phyloP scores from a whole-genome alignment of 1,139 yeast species.

The Debaryomycetaceae sp. region DNA sequence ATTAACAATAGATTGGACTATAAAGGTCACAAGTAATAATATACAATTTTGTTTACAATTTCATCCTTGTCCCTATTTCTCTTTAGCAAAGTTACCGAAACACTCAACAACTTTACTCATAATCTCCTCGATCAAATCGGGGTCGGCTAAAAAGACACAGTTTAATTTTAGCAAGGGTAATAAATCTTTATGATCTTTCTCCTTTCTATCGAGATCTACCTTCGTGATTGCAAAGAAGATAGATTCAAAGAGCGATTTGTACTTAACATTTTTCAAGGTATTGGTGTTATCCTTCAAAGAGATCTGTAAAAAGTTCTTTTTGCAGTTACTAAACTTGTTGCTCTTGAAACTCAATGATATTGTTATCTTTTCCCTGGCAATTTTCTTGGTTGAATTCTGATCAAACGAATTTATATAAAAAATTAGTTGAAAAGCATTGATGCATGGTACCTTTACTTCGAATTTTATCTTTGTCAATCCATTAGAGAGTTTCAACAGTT shows the following conservation, averaged over 20 bases:
- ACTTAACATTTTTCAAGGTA: constrained; percentile 32
- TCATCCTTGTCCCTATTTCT: background rate
- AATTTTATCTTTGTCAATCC: constrained; percentile 31
- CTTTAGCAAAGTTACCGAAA: constrained; percentile 9
- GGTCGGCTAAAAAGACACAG: constrained; percentile 37
- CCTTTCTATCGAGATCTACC: constrained; percentile 14
- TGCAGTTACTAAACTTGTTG: constrained; percentile 28
- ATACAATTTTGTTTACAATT: background rate
- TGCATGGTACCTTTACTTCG: constrained; percentile 30
- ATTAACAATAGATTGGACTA: background rate
- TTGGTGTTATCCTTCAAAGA: constrained; percentile 38
- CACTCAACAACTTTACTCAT: constrained; percentile 23
- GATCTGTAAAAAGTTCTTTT: constrained; percentile 22
- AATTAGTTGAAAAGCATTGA: constrained; percentile 33
- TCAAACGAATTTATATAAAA: constrained; percentile 29
- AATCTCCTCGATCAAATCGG: constrained; percentile 15
- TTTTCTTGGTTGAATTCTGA: constrained; percentile 27
- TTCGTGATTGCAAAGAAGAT: constrained; percentile 35
- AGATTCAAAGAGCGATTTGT: constrained; percentile 38
- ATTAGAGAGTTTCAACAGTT: constrained; percentile 20
- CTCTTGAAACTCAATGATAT: constrained; percentile 29
- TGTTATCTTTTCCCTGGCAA: constrained; percentile 33
- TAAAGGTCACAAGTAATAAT: background rate
- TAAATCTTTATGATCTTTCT: constrained; percentile 4
- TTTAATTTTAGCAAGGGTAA: constrained; percentile 19